Percentiles rank a stretch among this genome's conserved stretches.
These are phyloP conservation scores for Neurospora sp. DNA, from an alignment of 2,329 filamentous ascomycete genomes.

Conservation along the genomic window DNA sequence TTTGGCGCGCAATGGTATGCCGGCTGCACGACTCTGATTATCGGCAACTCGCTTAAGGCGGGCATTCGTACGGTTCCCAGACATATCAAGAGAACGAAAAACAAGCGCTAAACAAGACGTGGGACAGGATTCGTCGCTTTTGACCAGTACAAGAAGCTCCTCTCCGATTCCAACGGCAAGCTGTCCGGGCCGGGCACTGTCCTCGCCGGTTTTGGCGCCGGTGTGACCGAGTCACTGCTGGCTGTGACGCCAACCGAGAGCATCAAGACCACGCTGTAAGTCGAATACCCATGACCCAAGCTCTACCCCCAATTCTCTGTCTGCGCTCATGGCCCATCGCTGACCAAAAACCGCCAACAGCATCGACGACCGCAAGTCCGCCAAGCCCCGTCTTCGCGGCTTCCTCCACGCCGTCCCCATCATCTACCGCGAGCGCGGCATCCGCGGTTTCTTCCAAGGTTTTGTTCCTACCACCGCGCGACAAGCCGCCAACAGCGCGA, in stretches of 20 bases:
- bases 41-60: slow-evolving; percentile 93
- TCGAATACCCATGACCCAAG: neutral
- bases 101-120: neutral
- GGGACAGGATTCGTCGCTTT: slow-evolving; percentile 78
- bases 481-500: slow-evolving; percentile 89
- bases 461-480: slow-evolving; percentile 91
- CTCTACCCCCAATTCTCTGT: neutral
- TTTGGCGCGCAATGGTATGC: slow-evolving; percentile 96
- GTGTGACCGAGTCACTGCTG: slow-evolving; percentile 84
- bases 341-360: slow-evolving; percentile 29
- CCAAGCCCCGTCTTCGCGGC: slow-evolving; percentile 77
- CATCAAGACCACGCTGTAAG: slow-evolving; percentile 88
- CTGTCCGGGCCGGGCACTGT: slow-evolving; percentile 87
- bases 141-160: slow-evolving; percentile 79
- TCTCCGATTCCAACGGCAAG: slow-evolving; percentile 76
- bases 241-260: slow-evolving; percentile 96
- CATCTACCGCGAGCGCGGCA: slow-evolving; percentile 78
- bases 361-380: slow-evolving; percentile 87
- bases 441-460: slow-evolving; percentile 92
- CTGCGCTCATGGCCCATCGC: neutral
- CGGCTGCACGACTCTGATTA: slow-evolving; percentile 91
- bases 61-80: slow-evolving; percentile 63
- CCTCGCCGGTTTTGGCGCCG: slow-evolving; percentile 86
- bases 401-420: slow-evolving; percentile 85
- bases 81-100: neutral